phyloP scores from a whole-genome alignment of 75 land plant species.

The Cryptomeria japonica region DNA sequence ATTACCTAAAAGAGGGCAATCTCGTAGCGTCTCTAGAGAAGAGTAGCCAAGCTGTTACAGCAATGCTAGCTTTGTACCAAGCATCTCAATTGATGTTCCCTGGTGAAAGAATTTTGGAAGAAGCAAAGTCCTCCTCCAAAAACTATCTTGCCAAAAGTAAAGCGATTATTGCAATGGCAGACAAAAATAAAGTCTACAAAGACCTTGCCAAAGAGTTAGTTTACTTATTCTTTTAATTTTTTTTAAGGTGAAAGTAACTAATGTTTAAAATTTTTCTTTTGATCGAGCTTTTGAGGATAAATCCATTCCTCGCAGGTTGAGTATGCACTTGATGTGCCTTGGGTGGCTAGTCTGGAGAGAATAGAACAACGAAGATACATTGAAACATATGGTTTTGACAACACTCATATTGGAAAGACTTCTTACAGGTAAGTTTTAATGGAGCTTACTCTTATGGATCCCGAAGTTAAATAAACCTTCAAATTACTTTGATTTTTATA shows the following conservation, averaged over 20 bases:
- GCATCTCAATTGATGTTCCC: too few relatives aligned
- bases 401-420: constrained; percentile 17
- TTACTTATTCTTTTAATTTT: constrained; percentile 15
- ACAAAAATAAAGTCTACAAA: constrained; percentile 8
- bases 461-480: neutral
- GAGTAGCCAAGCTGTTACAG: too few relatives aligned
- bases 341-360: constrained; percentile 42
- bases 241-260: neutral
- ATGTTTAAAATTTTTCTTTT: neutral
- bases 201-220: constrained; percentile 21
- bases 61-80: too few relatives aligned
- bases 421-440: constrained; percentile 25
- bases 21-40: neutral
- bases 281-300: neutral
- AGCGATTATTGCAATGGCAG: constrained; percentile 4
- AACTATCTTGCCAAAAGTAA: too few relatives aligned
- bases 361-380: constrained; percentile 50
- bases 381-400: constrained; percentile 33
- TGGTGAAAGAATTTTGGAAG: too few relatives aligned
- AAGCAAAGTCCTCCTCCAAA: too few relatives aligned
- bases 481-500: neutral
- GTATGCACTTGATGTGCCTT: constrained; percentile 51
- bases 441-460: neutral
- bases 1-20: neutral
- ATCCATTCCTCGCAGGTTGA: constrained; percentile 29